Conservation (phyloP, 2,329 filamentous ascomycete genomes). For the Didymella pinodella region DNA sequence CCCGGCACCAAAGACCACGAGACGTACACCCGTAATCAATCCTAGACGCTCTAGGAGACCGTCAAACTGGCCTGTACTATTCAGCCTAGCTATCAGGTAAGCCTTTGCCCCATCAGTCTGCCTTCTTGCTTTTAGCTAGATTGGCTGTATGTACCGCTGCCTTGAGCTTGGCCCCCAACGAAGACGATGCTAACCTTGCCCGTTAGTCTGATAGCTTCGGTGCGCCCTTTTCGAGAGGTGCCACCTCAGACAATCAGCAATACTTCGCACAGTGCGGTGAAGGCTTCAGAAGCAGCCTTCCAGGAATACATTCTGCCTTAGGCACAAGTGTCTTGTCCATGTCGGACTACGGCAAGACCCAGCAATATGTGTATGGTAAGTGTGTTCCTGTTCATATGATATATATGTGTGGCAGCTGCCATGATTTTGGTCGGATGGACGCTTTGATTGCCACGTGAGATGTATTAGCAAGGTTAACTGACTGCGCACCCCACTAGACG, state of each 20-base stretch:
- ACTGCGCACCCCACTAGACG: conserved; percentile 60
- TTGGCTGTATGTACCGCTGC: conserved; percentile 37
- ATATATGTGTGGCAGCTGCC: conserved; percentile 45
- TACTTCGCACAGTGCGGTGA: conserved; percentile 43
- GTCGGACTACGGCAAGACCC: conserved; percentile 81
- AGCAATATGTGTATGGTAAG: conserved; percentile 84
- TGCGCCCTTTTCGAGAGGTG: conserved; percentile 40
- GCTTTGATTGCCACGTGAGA: conserved; percentile 50
- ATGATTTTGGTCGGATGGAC: conserved; percentile 46
- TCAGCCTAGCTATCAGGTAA: conserved; percentile 48
- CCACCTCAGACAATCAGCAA: conserved; percentile 27
- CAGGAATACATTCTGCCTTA: conserved; percentile 52
- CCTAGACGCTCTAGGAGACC: conserved; percentile 34
- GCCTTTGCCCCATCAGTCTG: conserved; percentile 25
- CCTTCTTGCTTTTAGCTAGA: conserved; percentile 25
- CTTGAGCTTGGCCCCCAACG: conserved; percentile 20
- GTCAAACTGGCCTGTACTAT: conserved; percentile 50
- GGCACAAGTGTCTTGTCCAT: conserved; percentile 69
- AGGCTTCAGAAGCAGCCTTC: conserved; percentile 58
- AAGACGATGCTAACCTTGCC: conserved; percentile 3
- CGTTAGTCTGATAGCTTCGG: conserved; percentile 45
- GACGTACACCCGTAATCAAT: conserved; percentile 5
- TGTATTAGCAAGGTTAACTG: conserved; percentile 52
- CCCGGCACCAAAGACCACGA: conserved; percentile 24
- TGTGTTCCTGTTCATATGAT: conserved; percentile 56